Conservation (phyloP, 106 monocot genomes). For the Dioscorea dumetorum region DNA sequence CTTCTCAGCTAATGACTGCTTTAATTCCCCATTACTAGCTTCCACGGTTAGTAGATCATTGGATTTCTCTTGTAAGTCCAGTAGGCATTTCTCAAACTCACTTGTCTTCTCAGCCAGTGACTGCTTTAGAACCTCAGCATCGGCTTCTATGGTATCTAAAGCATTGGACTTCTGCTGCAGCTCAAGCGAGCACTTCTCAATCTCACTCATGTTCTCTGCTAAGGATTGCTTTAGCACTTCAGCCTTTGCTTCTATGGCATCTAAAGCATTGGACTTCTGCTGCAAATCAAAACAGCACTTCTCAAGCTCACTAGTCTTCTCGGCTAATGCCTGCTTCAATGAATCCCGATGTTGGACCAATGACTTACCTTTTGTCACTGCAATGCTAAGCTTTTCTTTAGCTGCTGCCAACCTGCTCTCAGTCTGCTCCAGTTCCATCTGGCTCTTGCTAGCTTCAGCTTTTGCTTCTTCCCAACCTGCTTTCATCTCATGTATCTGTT, state of each 20-base stretch:
- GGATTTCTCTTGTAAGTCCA: constrained; percentile 53
- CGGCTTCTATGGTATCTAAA: constrained; percentile 17
- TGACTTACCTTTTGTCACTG: constrained; percentile 90
- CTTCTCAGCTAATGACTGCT: constrained; percentile 44
- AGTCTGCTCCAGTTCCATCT: constrained; percentile 55
- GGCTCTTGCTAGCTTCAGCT: constrained; percentile 53
- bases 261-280: constrained; percentile 54
- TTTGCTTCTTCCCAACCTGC: constrained; percentile 32
- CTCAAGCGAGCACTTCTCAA: constrained; percentile 44
- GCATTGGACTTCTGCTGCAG: constrained; percentile 50
- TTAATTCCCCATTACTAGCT: constrained; percentile 23
- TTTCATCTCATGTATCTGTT: constrained; percentile 37
- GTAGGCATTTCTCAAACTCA: constrained; percentile 45
- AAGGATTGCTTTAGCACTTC: constrained; percentile 43
- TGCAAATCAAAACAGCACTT: constrained; percentile 53
- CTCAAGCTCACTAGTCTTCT: constrained; percentile 65
- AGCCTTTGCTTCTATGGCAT: constrained; percentile 22
- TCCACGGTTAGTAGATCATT: constrained; percentile 18
- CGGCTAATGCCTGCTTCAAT: constrained; percentile 72
- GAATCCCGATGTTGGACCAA: constrained; percentile 89
- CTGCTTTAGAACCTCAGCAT: constrained; percentile 31
- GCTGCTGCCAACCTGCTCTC: constrained; percentile 50
- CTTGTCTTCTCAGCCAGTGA: constrained; percentile 40
- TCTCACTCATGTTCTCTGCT: constrained; percentile 37
- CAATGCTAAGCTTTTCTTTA: constrained; percentile 86